Conservation (phyloP, 2,329 filamentous ascomycete genomes). For the Pseudopyricularia cyperi region DNA sequence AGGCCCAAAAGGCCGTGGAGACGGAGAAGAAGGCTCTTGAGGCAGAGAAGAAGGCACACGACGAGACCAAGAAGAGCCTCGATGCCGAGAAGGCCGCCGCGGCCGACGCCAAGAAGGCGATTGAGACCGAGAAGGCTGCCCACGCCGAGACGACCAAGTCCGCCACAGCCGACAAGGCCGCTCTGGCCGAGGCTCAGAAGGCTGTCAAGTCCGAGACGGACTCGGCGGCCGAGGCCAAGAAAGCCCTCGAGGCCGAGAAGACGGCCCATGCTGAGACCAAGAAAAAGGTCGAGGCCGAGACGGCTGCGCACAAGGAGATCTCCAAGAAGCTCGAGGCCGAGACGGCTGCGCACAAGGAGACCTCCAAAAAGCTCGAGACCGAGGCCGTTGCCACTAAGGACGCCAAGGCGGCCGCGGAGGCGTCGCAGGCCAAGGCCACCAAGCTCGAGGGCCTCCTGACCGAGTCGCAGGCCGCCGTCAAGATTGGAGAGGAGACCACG, state of each 20-base stretch:
- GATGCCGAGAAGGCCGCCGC: not conserved
- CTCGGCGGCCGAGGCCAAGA: not conserved
- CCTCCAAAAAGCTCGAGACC: not conserved
- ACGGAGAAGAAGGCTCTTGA: not conserved
- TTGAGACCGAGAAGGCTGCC: not conserved
- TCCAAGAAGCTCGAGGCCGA: not conserved
- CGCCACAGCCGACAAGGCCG: slow-evolving; percentile 1
- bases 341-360: not conserved
- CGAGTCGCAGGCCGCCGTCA: not conserved
- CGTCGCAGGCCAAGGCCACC: not conserved
- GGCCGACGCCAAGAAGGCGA: not conserved
- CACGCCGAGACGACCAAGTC: not conserved
- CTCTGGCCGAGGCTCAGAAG: not conserved
- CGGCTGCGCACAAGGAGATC: not conserved
- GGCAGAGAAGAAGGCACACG: slow-evolving; percentile 2
- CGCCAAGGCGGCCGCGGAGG: not conserved
- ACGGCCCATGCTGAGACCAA: not conserved
- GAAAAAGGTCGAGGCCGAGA: not conserved
- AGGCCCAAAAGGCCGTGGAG: slow-evolving; percentile 1
- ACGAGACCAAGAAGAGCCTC: not conserved
- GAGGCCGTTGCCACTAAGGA: not conserved
- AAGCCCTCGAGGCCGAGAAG: not conserved
- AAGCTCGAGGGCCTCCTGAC: not conserved
- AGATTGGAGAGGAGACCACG: not conserved
- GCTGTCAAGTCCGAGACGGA: not conserved